Base-by-base conservation (phyloP, 805 yeast species). In the Spathaspora boniae region DNA sequence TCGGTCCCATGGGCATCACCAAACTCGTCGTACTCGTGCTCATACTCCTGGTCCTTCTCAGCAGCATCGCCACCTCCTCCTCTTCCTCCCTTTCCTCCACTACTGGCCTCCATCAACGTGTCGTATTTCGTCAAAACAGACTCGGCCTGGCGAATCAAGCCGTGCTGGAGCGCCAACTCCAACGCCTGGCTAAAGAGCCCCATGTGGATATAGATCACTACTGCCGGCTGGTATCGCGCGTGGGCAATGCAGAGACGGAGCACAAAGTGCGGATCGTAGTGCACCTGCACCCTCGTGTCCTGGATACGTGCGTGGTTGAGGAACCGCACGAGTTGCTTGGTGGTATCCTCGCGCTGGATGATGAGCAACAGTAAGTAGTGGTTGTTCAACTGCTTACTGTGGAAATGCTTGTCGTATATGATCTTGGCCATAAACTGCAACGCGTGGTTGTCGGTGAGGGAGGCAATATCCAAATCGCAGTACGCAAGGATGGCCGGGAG, bases 101-200 rank as follows among this genome's bases (percentile, higher is more conserved):
- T 22, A 14, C 16, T 31, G 20, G 24, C 15, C 29, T 6, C 26
- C 19, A 29, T 29, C n/a, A 30, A 26, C 33, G 60, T 56, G 30
- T 60, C 68, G 39, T 53, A 64, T 19, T 52, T 55, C 24, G 50
- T 53, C 34, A 67, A 45, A 1, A 66, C 63, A 41, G 51, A 55
- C 28, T 61, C 66, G 0, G 61, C 89, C 29, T 76, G 61, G 16
- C 79, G 81, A 5, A 78, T 58, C 46, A 82, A 61, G 22, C 75
- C 74, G 41, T 76, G 60, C 4, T 74, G 70, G 30, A 93, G 62
- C 0, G 96, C 91, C 37, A 93, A 55, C 32, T 70, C 69, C 23
- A 89, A 77, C 0, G 98, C 97, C 36, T 85, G 88, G 41, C 87
- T 95, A 51, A 72, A 85, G 30, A 84, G 68, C 4, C 71, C 76